These are phyloP conservation scores for Mrakia frigida DNA, from an alignment of 768 basidiomycete species.

Conservation along the genomic window DNA sequence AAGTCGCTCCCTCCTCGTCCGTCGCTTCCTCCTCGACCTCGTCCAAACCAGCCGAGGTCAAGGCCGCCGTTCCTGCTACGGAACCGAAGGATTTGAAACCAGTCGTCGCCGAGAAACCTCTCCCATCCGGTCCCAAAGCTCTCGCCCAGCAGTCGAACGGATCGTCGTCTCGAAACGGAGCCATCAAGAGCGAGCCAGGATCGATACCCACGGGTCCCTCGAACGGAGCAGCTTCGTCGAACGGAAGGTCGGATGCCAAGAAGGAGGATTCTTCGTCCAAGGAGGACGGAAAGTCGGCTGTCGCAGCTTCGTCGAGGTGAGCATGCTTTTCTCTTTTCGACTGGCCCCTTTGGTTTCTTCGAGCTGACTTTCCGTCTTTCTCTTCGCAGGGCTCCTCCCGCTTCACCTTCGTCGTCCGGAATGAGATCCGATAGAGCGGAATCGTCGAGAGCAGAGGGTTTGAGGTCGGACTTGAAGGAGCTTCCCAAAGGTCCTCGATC, in stretches of 20 bases:
- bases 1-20: not conserved
- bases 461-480: conserved; percentile 4
- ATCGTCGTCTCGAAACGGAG: not conserved
- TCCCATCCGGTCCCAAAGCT: not conserved
- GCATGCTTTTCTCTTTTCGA: not conserved
- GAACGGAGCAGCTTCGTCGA: not conserved
- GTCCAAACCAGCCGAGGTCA: not conserved
- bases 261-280: not conserved
- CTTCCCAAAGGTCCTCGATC: not conserved
- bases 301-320: not conserved
- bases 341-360: not conserved
- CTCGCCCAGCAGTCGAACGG: not conserved
- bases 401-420: not conserved
- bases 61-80: not conserved
- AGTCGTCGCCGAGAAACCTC: not conserved
- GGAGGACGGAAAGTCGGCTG: not conserved
- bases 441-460: no score
- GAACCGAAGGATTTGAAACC: conserved; percentile 9
- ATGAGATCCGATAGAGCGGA: not conserved
- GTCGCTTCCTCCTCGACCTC: conserved; percentile 13
- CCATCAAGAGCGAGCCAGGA: not conserved
- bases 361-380: not conserved
- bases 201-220: not conserved
- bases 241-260: not conserved
- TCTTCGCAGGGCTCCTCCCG: not conserved